phyloP scores from a whole-genome alignment of 345 rosid species.

The Pistacia integerrima region DNA sequence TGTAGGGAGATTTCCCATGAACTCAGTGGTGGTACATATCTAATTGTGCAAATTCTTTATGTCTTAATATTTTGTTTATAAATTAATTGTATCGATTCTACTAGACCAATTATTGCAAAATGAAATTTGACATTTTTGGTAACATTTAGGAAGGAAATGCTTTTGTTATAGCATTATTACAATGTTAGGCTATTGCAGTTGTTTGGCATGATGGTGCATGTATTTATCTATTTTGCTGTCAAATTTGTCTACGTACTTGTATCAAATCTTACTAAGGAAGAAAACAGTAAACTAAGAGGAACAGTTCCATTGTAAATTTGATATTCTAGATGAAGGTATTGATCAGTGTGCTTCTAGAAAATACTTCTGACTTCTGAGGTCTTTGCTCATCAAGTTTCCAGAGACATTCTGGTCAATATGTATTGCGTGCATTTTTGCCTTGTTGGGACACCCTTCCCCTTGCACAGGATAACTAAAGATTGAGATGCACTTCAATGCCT shows the following conservation, averaged over 20 bases:
- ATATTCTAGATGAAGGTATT: not conserved
- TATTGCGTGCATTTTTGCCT: not conserved
- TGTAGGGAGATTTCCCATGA: not conserved
- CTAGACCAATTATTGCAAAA: not conserved
- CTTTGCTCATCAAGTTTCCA: not conserved
- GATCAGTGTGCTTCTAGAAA: not conserved
- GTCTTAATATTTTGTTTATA: not conserved
- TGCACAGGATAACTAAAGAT: not conserved
- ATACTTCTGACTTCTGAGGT: no score
- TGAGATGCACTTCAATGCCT: not conserved
- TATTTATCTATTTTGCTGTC: not conserved
- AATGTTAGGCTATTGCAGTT: not conserved
- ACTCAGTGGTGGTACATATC: not conserved
- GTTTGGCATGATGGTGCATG: not conserved
- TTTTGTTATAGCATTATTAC: no score
- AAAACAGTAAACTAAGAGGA: not conserved
- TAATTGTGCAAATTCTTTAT: not conserved
- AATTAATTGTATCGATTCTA: not conserved
- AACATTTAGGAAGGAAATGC: not conserved
- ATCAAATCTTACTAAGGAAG: not conserved
- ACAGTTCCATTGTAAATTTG: no score
- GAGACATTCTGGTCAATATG: not conserved
- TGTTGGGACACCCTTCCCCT: not conserved
- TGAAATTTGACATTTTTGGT: not conserved
- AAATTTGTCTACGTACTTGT: not conserved